Evolutionary conservation across 2,329 filamentous ascomycete genomes (phyloP).

Genomic region (Calonectria ilicicola): DNA sequence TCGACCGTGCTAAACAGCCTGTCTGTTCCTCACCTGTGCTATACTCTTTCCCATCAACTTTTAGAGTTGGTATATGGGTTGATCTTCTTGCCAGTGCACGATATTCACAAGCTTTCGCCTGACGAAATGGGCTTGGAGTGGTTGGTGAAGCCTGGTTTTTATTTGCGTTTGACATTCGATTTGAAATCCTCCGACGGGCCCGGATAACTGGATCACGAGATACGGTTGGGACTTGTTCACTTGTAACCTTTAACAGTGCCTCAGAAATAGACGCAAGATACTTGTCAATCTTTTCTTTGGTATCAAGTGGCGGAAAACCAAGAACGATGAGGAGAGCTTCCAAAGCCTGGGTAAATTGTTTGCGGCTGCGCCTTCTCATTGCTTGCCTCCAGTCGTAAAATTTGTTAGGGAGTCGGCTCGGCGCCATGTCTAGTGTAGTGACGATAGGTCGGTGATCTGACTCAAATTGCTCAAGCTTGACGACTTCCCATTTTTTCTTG

Average conservation of each 20-base stretch:
- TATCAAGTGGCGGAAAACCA: not conserved
- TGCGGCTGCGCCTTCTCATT: not conserved
- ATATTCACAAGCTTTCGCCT: not conserved
- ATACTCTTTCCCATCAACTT: not conserved
- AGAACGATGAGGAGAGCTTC: not conserved
- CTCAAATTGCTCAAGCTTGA: not conserved
- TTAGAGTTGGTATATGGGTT: not conserved
- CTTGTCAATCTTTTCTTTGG: not conserved
- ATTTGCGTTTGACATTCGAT: not conserved
- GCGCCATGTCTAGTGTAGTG: not conserved
- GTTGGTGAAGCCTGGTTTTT: fast-evolving
- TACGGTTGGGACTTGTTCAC: not conserved
- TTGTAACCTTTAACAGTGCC: not conserved
- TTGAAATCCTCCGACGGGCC: not conserved
- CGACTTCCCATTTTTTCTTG: not conserved
- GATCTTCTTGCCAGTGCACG: not conserved
- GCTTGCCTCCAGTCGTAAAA: not conserved
- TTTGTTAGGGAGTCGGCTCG: not conserved
- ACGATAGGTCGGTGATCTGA: not conserved
- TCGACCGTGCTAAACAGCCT: not conserved
- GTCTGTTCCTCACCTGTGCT: not conserved
- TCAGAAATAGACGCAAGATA: not conserved
- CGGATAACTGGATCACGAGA: not conserved
- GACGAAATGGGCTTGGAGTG: not conserved
- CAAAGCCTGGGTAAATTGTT: not conserved